Base-by-base conservation (phyloP, 2,329 filamentous ascomycete species). In the Paraphoma sp. region DNA sequence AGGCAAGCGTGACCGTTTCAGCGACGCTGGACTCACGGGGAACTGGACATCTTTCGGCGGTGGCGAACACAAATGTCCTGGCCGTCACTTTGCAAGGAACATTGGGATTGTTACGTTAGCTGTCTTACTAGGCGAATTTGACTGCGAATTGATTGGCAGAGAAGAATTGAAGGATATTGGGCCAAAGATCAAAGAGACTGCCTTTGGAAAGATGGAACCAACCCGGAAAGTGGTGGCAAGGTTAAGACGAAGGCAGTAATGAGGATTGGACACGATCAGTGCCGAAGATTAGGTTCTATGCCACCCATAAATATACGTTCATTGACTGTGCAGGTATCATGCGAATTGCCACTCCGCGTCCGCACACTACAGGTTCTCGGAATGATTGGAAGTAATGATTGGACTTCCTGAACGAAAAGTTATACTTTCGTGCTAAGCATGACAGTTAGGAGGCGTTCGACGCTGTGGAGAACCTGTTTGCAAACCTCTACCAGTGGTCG, bases 61-160 rank as follows among this genome's bases (percentile, higher is more conserved):
- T 3, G 64, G 64, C 0, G 62, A 56, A 41, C 64, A 67, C 12
- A 51, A 58, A n/a, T 67, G 64, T n/a, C 64, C 64, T 0, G 64
- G 60, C 0, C 11, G 62, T 0, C 62, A 65, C 16, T 62, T 57
- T 28, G 64, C 64, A 1, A 55, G 64, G 2, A 56, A 64, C 9
- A 67, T 64, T 8, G 60, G 42, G 0, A 46, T 67, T 23, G 56
- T 59, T 0, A 56, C 49, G 10, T n/a, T 64, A 8, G 49, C 51
- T 7, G 48, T 57, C 2, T 17, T 62, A 14, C 48, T 57, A 44
- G 54, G 57, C 0, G 54, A 54, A 14, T 36, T 36, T 6, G 33
- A 36, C 9, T 36, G 33, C 14, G 33, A 36, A 3, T 36, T 36
- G 33, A 36, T 57, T 53, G n/a, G 3, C 16, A 23, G 10, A 10